Conservation (phyloP, 1,139 yeast genomes). For the Taiozyma sp. region DNA sequence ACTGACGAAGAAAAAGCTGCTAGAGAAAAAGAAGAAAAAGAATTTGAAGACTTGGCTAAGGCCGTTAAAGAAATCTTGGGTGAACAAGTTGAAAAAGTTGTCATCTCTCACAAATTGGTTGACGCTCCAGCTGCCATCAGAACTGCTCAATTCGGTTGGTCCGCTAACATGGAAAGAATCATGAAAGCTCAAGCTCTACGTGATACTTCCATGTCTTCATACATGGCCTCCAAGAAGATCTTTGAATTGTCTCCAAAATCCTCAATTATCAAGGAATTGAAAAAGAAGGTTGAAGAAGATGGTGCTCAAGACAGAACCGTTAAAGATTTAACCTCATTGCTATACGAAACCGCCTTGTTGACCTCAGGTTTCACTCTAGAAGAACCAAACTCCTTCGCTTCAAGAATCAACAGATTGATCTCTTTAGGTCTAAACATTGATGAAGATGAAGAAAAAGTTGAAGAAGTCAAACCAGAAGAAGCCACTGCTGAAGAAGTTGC, state of each 20-base stretch:
- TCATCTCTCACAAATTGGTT: constrained; percentile 94
- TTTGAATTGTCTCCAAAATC: constrained; percentile 98
- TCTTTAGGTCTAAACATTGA: constrained; percentile 98
- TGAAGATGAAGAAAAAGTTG: constrained; percentile 63
- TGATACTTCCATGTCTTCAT: constrained; percentile 97
- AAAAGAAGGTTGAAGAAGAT: constrained; percentile 92
- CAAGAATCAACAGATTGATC: constrained; percentile 97
- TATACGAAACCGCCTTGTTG: constrained; percentile 96
- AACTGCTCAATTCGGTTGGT: constrained; percentile 99
- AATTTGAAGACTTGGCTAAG: constrained; percentile 90
- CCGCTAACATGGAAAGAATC: constrained; percentile 99
- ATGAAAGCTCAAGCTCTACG: constrained; percentile 99
- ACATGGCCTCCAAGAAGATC: constrained; percentile 99
- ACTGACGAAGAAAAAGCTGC: constrained; percentile 94
- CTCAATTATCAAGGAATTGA: constrained; percentile 91
- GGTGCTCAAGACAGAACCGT: constrained; percentile 99
- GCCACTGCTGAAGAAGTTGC: constrained; percentile 89
- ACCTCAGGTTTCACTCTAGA: constrained; percentile 99
- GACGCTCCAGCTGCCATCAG: constrained; percentile 99
- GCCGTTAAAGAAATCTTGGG: constrained; percentile 97
- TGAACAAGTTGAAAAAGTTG: constrained; percentile 98
- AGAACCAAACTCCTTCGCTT: constrained; percentile 96
- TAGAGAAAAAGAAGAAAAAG: constrained; percentile 91
- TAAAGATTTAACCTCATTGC: constrained; percentile 92
- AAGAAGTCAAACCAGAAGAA: constrained; percentile 53